phyloP scores from a whole-genome alignment of 768 basidiomycete species.

The Amanita jacksonii region DNA sequence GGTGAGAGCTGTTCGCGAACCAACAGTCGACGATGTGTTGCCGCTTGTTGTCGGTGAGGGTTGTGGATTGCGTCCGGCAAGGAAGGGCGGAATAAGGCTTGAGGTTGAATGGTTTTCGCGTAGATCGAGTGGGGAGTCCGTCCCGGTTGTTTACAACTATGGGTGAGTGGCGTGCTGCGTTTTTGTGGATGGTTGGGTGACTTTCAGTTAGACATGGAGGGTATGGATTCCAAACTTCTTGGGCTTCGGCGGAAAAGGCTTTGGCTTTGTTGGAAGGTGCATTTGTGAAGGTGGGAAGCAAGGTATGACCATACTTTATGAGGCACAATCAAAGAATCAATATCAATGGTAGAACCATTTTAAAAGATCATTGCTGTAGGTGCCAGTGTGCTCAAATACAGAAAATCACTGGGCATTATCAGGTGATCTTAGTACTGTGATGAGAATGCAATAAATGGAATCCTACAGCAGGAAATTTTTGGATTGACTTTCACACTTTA shows the following conservation, averaged over 20 bases:
- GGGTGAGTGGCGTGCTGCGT: conserved; percentile 35
- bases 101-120: conserved; percentile 31
- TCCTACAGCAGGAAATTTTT: too few species aligned
- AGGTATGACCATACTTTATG: too few species aligned
- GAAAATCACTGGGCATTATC: too few species aligned
- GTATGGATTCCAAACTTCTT: conserved; percentile 47
- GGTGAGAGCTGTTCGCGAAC: conserved; percentile 32
- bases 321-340: too few species aligned
- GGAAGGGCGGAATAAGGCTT: conserved; percentile 57
- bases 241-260: conserved; percentile 43
- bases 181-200: not conserved
- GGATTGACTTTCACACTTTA: too few species aligned
- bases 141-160: conserved; percentile 55
- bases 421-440: too few species aligned
- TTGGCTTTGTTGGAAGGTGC: conserved; percentile 34
- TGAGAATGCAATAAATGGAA: too few species aligned
- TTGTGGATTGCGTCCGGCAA: conserved; percentile 54
- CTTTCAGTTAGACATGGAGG: conserved; percentile 35
- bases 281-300: too few species aligned
- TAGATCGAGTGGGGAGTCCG: conserved; percentile 13
- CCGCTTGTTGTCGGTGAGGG: conserved; percentile 41
- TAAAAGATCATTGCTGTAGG: too few species aligned
- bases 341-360: too few species aligned
- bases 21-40: conserved; percentile 40
- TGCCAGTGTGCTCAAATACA: too few species aligned